Evolutionary conservation across 1,139 yeast species (phyloP).

Genomic region (Candida labiduridarum): DNA sequence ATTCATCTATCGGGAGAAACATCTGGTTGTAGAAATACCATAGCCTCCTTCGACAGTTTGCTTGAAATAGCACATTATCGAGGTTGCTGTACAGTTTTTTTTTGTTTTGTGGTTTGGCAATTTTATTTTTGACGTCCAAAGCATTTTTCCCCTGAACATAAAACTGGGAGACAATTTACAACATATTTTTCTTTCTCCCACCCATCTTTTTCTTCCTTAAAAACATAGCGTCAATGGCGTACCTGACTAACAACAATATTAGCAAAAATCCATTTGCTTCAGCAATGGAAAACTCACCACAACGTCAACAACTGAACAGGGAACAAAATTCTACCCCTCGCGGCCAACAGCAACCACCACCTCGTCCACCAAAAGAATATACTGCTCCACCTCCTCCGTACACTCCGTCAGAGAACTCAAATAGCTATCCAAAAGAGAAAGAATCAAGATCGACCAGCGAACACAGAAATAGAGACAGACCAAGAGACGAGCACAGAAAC

Average conservation of each 20-base stretch:
- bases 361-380: slow-evolving; percentile 37
- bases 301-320: slow-evolving; percentile 4
- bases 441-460: slow-evolving; percentile 19
- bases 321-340: slow-evolving; percentile 16
- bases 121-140: background rate
- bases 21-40: background rate
- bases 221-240: background rate
- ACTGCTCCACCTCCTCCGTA: slow-evolving; percentile 50
- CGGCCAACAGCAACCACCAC: slow-evolving; percentile 18
- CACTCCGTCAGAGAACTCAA: slow-evolving; percentile 42
- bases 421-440: slow-evolving; percentile 58
- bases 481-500: slow-evolving; percentile 3
- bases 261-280: slow-evolving; percentile 62
- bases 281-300: slow-evolving; percentile 37
- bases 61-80: background rate
- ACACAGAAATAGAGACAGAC: slow-evolving; percentile 12
- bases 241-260: slow-evolving; percentile 18
- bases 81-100: background rate
- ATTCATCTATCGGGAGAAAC: background rate
- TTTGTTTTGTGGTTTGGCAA: slow-evolving; percentile 3
- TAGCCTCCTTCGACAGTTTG: background rate
- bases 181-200: background rate
- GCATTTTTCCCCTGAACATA: slow-evolving; percentile 3
- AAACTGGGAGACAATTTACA: background rate
- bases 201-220: background rate